Percentiles rank a stretch among this genome's conserved stretches.
phyloP scores from a whole-genome alignment of 1,139 yeast genomes.

The Debaryomycetaceae sp. region DNA sequence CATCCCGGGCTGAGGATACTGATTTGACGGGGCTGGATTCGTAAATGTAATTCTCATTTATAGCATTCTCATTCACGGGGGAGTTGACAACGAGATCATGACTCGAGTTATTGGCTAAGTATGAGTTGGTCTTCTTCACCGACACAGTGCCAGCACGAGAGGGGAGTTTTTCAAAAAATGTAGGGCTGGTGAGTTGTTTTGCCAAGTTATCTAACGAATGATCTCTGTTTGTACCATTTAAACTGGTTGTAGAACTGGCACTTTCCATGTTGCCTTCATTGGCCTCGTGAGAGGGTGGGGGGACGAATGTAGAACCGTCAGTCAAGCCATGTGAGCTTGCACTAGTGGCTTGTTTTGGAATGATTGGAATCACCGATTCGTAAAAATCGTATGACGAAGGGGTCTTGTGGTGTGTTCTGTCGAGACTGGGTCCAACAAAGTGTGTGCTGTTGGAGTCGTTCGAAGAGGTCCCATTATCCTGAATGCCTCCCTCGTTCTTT shows the following conservation, averaged over 20 bases:
- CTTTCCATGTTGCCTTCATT: conserved; percentile 1
- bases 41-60: conserved; percentile 34
- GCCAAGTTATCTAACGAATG: conserved; percentile 38
- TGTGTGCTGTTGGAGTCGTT: conserved; percentile 3
- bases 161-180: conserved; percentile 39
- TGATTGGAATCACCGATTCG: conserved; percentile 41
- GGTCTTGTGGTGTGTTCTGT: conserved; percentile 12
- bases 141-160: conserved; percentile 26
- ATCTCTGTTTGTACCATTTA: conserved; percentile 4
- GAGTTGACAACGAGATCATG: conserved; percentile 18
- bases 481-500: conserved; percentile 6
- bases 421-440: conserved; percentile 1
- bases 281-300: conserved; percentile 4
- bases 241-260: conserved; percentile 5
- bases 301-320: neutral
- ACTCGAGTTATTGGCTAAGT: conserved; percentile 19
- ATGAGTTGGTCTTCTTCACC: conserved; percentile 13
- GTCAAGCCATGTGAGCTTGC: neutral
- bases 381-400: conserved; percentile 41
- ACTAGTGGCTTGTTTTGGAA: conserved; percentile 8
- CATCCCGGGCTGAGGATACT: neutral
- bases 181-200: conserved; percentile 36
- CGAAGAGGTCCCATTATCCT: conserved; percentile 7
- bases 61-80: conserved; percentile 19
- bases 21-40: conserved; percentile 11